Evolutionary conservation across 768 basidiomycete species (phyloP).

Genomic region (Lactifluus volemus): DNA sequence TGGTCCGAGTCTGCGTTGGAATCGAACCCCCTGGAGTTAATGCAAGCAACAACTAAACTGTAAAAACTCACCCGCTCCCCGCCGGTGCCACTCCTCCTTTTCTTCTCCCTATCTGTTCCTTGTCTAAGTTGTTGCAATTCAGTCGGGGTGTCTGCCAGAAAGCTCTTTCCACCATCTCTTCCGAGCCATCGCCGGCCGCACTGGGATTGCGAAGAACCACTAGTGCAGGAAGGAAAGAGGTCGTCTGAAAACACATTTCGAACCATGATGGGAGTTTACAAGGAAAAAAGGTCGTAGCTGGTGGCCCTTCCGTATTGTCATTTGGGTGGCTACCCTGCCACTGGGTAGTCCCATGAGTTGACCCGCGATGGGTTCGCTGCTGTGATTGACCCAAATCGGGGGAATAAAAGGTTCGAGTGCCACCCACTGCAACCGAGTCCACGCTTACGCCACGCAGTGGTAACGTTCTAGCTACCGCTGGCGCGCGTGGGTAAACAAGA

Average conservation of each 20-base stretch:
- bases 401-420: background rate
- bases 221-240: background rate
- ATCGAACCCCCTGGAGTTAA: too few species aligned
- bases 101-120: background rate
- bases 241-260: background rate
- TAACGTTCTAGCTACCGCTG: too few species aligned
- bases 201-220: background rate
- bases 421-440: background rate
- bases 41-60: too few species aligned
- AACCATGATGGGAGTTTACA: background rate
- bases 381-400: background rate
- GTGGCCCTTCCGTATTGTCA: background rate
- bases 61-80: background rate
- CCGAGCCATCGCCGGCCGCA: background rate
- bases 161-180: background rate
- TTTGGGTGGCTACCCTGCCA: background rate
- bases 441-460: background rate
- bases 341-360: background rate
- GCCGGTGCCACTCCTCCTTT: background rate
- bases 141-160: slow-evolving; percentile 9
- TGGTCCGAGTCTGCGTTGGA: background rate
- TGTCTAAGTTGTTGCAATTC: background rate
- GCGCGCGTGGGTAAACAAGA: background rate
- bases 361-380: background rate
- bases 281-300: background rate